Conservation (phyloP, 2,329 filamentous ascomycete genomes). For the Diaporthe helianthi region DNA sequence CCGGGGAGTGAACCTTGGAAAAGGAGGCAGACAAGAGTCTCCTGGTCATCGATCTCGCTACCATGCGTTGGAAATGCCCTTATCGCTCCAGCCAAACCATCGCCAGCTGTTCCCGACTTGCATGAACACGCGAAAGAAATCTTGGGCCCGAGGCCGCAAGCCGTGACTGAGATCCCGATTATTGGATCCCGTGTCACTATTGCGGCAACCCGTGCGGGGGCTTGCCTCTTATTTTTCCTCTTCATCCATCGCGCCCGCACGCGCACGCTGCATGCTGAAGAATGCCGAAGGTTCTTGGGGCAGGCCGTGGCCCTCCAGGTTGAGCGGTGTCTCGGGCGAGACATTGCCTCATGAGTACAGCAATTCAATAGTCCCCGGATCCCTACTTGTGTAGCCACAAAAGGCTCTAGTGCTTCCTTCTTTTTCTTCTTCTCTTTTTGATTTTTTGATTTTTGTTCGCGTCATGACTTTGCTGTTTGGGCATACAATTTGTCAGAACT, state of each 20-base stretch:
- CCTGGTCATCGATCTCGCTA: conserved; percentile 16
- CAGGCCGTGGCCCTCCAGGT: background rate
- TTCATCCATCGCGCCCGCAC: background rate
- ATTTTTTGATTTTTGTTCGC: background rate
- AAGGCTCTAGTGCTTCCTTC: background rate
- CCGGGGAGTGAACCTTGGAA: background rate
- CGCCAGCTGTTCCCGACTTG: conserved; percentile 8
- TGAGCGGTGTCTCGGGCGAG: conserved; percentile 2
- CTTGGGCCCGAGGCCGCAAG: conserved; percentile 4
- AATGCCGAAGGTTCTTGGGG: background rate
- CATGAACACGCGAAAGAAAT: background rate
- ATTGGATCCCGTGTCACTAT: conserved; percentile 21
- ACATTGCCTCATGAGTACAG: background rate
- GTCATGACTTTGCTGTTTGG: background rate
- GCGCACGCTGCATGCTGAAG: background rate
- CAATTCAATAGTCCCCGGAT: conserved; percentile 7
- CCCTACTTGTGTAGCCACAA: conserved; percentile 20
- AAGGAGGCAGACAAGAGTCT: background rate
- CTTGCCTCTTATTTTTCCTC: background rate
- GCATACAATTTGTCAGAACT: background rate
- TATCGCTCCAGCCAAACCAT: conserved; percentile 1
- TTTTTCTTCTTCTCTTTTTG: too few relatives aligned
- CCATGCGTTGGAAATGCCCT: conserved; percentile 18
- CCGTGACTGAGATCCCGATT: conserved; percentile 7
- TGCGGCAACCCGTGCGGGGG: background rate